Percentiles rank a stretch among this genome's conserved stretches.
These are phyloP conservation scores for Agapanthus africanus DNA, from an alignment of 106 monocot species.

Conservation along the genomic window DNA sequence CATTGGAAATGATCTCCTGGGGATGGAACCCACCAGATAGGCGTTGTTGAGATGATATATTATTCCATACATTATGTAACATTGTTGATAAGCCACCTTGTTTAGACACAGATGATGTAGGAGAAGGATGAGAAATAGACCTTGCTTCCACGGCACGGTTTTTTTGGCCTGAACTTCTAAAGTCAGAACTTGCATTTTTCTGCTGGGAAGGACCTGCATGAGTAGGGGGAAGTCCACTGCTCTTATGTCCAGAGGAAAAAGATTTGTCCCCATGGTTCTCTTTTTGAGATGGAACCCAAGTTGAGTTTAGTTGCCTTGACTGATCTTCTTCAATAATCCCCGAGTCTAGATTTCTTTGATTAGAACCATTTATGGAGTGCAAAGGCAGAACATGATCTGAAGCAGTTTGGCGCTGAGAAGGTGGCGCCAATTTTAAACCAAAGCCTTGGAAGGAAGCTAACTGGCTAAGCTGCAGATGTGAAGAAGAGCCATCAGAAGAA, in stretches of 20 bases:
- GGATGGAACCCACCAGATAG: conserved; percentile 27
- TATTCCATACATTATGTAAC: conserved; percentile 67
- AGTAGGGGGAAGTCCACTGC: no score
- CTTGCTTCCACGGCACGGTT: conserved; percentile 23
- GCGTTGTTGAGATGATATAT: conserved; percentile 49
- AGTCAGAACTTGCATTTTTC: conserved; percentile 5
- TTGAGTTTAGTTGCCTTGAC: conserved; percentile 16
- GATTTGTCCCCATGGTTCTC: conserved; percentile 21
- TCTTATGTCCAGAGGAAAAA: conserved; percentile 5
- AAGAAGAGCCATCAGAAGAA: conserved; percentile 24
- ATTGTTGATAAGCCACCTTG: conserved; percentile 42
- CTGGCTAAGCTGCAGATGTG: conserved; percentile 27
- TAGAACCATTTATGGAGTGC: conserved; percentile 15
- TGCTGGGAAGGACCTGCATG: conserved; percentile 16
- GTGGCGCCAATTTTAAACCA: conserved; percentile 59
- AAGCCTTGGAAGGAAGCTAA: conserved; percentile 40
- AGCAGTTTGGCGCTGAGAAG: conserved; percentile 41
- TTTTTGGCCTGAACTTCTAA: conserved; percentile 16
- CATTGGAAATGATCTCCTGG: conserved; percentile 33
- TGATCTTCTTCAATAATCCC: no score
- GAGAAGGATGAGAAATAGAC: conserved; percentile 23
- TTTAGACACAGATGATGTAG: conserved; percentile 21
- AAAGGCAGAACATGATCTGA: neutral
- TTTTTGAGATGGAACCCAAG: conserved; percentile 14
- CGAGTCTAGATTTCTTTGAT: conserved; percentile 15